Evolutionary conservation across 805 yeast species (phyloP).

Genomic region (Scheffersomyces coipomensis): DNA sequence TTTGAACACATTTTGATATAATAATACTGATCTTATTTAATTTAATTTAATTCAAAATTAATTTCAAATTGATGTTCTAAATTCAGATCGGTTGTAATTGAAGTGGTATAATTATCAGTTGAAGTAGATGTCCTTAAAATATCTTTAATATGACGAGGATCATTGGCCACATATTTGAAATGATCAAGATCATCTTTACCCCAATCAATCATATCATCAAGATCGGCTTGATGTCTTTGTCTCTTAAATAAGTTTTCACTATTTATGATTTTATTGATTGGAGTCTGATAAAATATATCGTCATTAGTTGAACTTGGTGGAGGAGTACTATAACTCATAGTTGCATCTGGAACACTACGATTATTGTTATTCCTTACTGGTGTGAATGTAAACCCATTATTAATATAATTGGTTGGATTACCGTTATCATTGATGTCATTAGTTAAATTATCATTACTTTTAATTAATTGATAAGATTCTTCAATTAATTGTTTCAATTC

Average conservation of each 20-base stretch:
- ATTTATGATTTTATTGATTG: not conserved
- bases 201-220: not conserved
- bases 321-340: not conserved
- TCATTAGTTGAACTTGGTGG: not conserved
- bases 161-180: not conserved
- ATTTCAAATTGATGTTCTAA: not conserved
- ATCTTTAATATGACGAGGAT: no score
- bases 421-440: not conserved
- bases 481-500: conserved; percentile 2
- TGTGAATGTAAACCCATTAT: not conserved
- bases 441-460: not conserved
- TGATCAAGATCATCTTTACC: not conserved
- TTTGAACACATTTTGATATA: no score
- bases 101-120: not conserved
- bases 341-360: not conserved
- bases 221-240: not conserved
- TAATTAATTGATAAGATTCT: conserved; percentile 1
- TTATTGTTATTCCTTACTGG: no score
- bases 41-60: not conserved
- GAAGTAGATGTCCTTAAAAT: no score
- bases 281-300: not conserved
- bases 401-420: no score
- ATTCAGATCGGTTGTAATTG: not conserved
- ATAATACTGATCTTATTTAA: no score
- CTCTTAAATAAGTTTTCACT: not conserved